A percentile compares a stretch with the other conserved stretches of the same genome.
Conservation (phyloP, 257 asterid genomes). For the Buddleja alternifolia region DNA sequence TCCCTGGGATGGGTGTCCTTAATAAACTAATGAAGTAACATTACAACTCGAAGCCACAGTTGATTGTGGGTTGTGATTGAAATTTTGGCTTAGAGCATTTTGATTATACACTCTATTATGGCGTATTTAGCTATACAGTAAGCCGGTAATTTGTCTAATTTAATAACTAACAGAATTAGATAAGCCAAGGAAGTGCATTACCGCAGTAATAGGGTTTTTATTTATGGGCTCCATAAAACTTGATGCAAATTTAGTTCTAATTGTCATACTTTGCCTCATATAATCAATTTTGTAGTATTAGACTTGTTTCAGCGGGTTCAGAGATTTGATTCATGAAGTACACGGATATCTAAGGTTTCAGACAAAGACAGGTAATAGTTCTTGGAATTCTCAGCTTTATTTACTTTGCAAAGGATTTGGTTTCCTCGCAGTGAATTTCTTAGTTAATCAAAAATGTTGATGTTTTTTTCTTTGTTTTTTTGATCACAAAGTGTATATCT, state of each 20-base stretch:
- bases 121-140: background rate
- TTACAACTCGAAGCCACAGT: background rate
- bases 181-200: background rate
- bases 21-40: background rate
- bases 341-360: background rate
- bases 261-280: background rate
- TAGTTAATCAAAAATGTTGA: background rate
- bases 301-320: background rate
- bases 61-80: constrained; percentile 3
- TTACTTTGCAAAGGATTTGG: background rate
- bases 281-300: background rate
- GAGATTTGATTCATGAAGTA: background rate
- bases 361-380: background rate
- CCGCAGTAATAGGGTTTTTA: background rate
- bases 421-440: background rate
- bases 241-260: constrained; percentile 12
- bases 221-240: background rate
- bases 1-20: background rate
- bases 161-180: background rate
- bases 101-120: background rate
- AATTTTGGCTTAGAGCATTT: background rate
- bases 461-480: too few species aligned
- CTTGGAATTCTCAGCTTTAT: background rate
- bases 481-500: too few species aligned
- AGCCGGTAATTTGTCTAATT: background rate